Conservation (phyloP, 208 protist genomes). For the Leishmania lainsoni region DNA sequence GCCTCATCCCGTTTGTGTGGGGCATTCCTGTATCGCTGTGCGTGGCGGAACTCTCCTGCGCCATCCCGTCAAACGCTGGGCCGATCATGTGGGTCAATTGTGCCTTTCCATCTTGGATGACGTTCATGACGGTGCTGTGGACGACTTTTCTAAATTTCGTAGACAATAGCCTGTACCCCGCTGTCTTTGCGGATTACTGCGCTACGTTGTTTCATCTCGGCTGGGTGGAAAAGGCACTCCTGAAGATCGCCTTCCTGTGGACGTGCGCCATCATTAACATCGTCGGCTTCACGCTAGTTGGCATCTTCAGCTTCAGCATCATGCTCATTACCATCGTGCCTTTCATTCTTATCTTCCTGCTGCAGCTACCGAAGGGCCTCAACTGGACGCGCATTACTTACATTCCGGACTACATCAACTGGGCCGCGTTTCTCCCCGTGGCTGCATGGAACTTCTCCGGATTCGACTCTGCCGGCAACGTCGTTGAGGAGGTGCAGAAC, state of each 20-base stretch:
- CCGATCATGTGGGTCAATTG: conserved; percentile 94
- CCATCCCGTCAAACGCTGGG: conserved; percentile 88
- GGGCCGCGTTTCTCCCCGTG: conserved; percentile 85
- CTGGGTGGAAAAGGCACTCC: conserved; percentile 44
- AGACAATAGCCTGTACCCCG: conserved; percentile 90
- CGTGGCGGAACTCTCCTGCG: conserved; percentile 86
- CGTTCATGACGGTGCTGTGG: conserved; percentile 85
- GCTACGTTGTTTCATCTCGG: conserved; percentile 68
- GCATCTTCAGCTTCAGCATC: conserved; percentile 74
- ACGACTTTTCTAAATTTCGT: conserved; percentile 86
- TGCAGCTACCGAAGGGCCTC: conserved; percentile 81
- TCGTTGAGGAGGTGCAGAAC: conserved; percentile 90
- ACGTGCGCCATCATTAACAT: conserved; percentile 81
- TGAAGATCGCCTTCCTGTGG: conserved; percentile 75
- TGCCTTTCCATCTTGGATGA: conserved; percentile 81
- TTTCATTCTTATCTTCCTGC: conserved; percentile 88
- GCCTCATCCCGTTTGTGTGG: conserved; percentile 87
- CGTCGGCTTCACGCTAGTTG: conserved; percentile 73
- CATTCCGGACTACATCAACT: conserved; percentile 76
- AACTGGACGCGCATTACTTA: conserved; percentile 76
- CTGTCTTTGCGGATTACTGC: conserved; percentile 87
- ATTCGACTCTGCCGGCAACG: conserved; percentile 90
- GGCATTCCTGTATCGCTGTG: conserved; percentile 87
- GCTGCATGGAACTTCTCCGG: conserved; percentile 92
- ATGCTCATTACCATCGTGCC: conserved; percentile 87